phyloP scores from a whole-genome alignment of 106 monocot species.

The Narthecium ossifragum region DNA sequence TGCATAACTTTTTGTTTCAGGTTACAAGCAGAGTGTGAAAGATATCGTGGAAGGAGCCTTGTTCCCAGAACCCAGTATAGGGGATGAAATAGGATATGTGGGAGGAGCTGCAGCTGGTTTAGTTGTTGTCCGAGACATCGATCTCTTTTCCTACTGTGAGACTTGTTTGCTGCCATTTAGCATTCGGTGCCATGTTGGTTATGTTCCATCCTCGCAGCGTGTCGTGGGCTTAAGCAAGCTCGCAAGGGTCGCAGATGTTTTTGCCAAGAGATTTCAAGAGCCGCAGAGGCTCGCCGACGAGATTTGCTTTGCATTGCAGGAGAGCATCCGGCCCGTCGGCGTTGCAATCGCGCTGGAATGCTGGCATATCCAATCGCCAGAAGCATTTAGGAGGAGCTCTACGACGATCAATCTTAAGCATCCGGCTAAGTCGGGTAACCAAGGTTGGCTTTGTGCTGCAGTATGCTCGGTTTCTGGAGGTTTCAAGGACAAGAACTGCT shows the following conservation, averaged over 20 bases:
- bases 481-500: conserved; percentile 37
- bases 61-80: conserved; percentile 67
- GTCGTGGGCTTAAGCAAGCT: conserved; percentile 96
- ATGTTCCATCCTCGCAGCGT: conserved; percentile 57
- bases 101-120: conserved; percentile 65
- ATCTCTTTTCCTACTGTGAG: conserved; percentile 89
- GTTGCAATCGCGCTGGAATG: conserved; percentile 85
- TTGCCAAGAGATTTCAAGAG: conserved; percentile 82
- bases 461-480: conserved; percentile 56
- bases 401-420: background rate
- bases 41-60: conserved; percentile 82
- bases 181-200: conserved; percentile 77
- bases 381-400: conserved; percentile 17
- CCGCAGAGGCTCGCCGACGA: conserved; percentile 79
- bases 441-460: conserved; percentile 43
- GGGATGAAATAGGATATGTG: conserved; percentile 36
- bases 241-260: conserved; percentile 82
- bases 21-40: conserved; percentile 61
- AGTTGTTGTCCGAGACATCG: conserved; percentile 76
- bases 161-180: conserved; percentile 91
- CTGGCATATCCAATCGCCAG: conserved; percentile 73
- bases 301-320: conserved; percentile 60
- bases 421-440: conserved; percentile 22
- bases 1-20: conserved; percentile 34
- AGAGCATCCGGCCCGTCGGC: conserved; percentile 68